Percentiles rank a stretch among this genome's conserved stretches.
Conservation (phyloP, 306 rosid species). For the Mimosa bimucronata region DNA sequence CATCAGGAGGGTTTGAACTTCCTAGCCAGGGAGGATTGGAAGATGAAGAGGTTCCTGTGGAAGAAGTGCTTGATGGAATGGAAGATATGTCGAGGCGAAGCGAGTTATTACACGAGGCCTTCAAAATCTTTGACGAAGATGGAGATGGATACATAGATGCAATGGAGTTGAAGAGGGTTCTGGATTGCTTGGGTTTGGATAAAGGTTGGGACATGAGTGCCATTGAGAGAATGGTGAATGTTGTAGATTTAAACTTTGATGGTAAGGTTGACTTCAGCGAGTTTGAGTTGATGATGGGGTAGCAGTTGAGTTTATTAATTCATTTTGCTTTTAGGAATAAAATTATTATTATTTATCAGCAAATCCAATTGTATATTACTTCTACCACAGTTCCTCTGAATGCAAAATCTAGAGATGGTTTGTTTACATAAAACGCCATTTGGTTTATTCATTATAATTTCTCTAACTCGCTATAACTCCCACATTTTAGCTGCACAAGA, state of each 20-base stretch:
- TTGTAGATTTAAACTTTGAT: constrained; percentile 85
- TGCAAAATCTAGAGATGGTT: background rate
- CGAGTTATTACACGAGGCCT: constrained; percentile 69
- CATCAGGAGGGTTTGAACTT: constrained; percentile 42
- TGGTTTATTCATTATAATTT: constrained; percentile 17
- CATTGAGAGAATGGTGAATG: constrained; percentile 77
- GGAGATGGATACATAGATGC: constrained; percentile 91
- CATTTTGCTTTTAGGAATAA: constrained; percentile 32
- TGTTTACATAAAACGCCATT: constrained; percentile 1
- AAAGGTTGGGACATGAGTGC: constrained; percentile 78
- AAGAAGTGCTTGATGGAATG: constrained; percentile 65
- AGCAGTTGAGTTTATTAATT: constrained; percentile 10
- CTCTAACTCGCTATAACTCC: background rate
- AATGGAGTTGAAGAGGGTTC: constrained; percentile 87
- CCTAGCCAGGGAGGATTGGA: constrained; percentile 35
- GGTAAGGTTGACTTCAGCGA: constrained; percentile 87
- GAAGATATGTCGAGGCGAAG: constrained; percentile 51
- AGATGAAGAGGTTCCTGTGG: constrained; percentile 59
- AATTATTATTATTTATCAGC: background rate
- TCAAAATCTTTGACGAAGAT: constrained; percentile 87
- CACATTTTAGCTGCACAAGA: background rate
- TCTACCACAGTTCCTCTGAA: background rate
- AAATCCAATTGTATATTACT: constrained; percentile 37
- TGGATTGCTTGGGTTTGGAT: constrained; percentile 87
- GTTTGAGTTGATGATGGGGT: constrained; percentile 86